A percentile compares a stretch with the other conserved stretches of the same genome.
Conservation (phyloP, 768 basidiomycete species). For the Hydnum rufescens region DNA sequence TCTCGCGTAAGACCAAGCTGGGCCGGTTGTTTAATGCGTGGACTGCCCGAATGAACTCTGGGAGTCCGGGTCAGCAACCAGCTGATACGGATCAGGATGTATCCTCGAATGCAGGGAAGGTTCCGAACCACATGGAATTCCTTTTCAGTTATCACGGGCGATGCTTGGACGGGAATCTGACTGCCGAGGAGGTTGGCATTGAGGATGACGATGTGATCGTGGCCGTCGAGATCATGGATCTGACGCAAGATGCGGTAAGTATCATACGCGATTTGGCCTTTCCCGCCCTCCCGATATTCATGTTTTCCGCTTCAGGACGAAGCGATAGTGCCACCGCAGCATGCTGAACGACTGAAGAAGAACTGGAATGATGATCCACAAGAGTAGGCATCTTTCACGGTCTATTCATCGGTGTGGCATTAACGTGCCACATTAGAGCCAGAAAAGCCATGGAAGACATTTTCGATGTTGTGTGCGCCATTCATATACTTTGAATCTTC, state of each 20-base stretch:
- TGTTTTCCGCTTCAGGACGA: constrained; percentile 31
- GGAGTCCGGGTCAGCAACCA: constrained; percentile 3
- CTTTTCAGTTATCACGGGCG: constrained; percentile 71
- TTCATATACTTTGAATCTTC: neutral
- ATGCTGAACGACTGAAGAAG: constrained; percentile 54
- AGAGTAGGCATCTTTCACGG: constrained; percentile 30
- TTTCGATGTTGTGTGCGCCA: constrained; percentile 63
- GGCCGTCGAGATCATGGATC: constrained; percentile 78
- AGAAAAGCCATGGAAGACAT: constrained; percentile 59
- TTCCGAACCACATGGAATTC: constrained; percentile 26
- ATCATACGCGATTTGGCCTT: neutral
- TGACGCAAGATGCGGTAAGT: constrained; percentile 26
- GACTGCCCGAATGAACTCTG: constrained; percentile 66
- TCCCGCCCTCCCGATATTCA: neutral
- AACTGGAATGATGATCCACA: constrained; percentile 56
- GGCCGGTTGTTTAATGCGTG: constrained; percentile 68
- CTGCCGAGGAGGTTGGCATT: constrained; percentile 72
- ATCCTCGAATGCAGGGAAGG: neutral
- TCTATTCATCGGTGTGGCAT: neutral
- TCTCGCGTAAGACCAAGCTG: constrained; percentile 75
- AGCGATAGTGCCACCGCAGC: constrained; percentile 29
- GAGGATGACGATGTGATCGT: constrained; percentile 79
- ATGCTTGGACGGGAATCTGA: constrained; percentile 59
- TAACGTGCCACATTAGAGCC: constrained; percentile 28
- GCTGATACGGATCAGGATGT: neutral